These are phyloP conservation scores for Raphanus sativus DNA, from an alignment of 345 rosid genomes.

Conservation along the genomic window DNA sequence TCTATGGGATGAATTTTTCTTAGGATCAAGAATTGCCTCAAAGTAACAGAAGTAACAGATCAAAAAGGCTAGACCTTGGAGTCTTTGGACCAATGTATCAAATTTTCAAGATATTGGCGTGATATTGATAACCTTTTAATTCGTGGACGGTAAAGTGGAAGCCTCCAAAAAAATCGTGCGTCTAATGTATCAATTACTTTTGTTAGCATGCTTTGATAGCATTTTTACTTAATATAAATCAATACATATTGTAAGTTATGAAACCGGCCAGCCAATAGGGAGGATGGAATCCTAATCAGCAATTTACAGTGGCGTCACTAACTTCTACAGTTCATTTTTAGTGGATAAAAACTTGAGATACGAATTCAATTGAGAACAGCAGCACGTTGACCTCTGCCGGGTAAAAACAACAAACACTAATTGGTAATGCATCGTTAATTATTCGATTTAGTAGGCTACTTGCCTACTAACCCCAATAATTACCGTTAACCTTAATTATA, in stretches of 20 bases:
- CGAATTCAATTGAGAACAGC: constrained; percentile 5
- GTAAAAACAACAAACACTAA: neutral
- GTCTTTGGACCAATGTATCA: constrained; percentile 23
- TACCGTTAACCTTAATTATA: constrained; percentile 16
- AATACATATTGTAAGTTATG: neutral
- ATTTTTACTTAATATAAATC: neutral
- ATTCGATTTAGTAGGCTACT: neutral
- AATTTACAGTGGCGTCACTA: constrained; percentile 31
- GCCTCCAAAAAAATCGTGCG: constrained; percentile 36
- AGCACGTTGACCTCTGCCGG: constrained; percentile 8
- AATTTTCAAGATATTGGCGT: constrained; percentile 24
- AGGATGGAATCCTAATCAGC: neutral
- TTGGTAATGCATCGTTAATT: neutral
- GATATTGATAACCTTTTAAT: constrained; percentile 28
- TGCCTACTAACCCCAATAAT: neutral
- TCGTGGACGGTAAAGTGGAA: constrained; percentile 41
- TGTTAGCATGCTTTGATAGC: constrained; percentile 21
- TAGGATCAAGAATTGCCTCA: neutral
- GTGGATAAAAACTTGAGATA: constrained; percentile 17
- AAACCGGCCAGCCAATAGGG: constrained; percentile 39
- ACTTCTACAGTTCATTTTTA: constrained; percentile 4
- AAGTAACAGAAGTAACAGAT: neutral
- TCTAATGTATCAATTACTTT: constrained; percentile 32
- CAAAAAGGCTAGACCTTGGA: constrained; percentile 12
- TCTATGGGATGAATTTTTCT: neutral